Evolutionary conservation across 1,139 yeast species (phyloP).

Genomic region (Kurtzmaniella natalensis): DNA sequence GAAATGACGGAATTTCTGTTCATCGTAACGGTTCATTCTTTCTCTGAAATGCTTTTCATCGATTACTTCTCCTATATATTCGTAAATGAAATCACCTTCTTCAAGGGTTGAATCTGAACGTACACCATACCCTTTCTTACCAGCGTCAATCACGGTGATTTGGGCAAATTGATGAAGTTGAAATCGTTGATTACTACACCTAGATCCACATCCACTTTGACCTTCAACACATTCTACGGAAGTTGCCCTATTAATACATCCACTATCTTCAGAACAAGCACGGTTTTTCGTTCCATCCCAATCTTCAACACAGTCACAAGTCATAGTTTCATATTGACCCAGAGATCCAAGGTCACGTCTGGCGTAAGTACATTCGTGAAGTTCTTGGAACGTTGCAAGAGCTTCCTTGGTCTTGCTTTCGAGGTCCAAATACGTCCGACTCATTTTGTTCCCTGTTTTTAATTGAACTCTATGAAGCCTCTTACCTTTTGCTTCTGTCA

Average conservation of each 20-base stretch:
- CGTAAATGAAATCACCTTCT: constrained; percentile 72
- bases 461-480: too few relatives aligned
- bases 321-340: constrained; percentile 71
- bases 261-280: constrained; percentile 84
- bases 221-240: constrained; percentile 85
- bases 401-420: constrained; percentile 75
- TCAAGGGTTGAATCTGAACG: constrained; percentile 60
- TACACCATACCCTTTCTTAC: constrained; percentile 84
- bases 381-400: constrained; percentile 45
- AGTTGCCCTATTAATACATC: constrained; percentile 88
- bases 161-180: constrained; percentile 69
- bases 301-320: constrained; percentile 76
- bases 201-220: constrained; percentile 64
- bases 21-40: constrained; percentile 72
- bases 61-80: constrained; percentile 91
- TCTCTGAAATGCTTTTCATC: constrained; percentile 67
- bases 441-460: too few relatives aligned
- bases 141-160: constrained; percentile 76
- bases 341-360: constrained; percentile 59
- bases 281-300: constrained; percentile 42
- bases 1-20: constrained; percentile 73
- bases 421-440: constrained; percentile 40
- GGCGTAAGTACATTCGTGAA: constrained; percentile 59
- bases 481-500: too few relatives aligned
- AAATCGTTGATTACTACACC: constrained; percentile 85